These are phyloP conservation scores for Tephrocybe sp. DNA, from an alignment of 768 basidiomycete genomes.

Conservation along the genomic window DNA sequence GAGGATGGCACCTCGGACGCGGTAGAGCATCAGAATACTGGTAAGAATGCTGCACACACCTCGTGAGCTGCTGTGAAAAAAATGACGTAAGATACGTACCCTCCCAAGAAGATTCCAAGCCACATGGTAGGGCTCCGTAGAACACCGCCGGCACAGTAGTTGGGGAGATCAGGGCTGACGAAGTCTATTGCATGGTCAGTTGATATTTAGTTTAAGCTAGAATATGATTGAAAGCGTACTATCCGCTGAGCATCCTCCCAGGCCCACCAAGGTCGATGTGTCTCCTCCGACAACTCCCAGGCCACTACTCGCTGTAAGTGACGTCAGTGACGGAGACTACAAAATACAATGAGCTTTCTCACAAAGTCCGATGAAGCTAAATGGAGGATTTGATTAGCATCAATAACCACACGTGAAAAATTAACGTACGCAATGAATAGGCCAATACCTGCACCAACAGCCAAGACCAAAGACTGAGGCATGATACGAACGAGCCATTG, in stretches of 20 bases:
- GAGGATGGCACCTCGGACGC: slow-evolving; percentile 79
- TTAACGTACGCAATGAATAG: slow-evolving; percentile 76
- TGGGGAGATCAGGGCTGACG: slow-evolving; percentile 40
- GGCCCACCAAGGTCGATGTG: slow-evolving; percentile 65
- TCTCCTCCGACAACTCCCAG: slow-evolving; percentile 77
- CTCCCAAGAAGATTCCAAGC: slow-evolving; percentile 86
- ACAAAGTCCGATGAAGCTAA: slow-evolving; percentile 77
- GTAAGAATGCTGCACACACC: slow-evolving; percentile 58
- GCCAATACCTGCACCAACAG: slow-evolving; percentile 86
- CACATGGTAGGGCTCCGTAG: slow-evolving; percentile 79
- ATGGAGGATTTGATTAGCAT: background rate
- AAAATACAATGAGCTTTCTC: slow-evolving; percentile 19
- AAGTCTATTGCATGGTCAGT: slow-evolving; percentile 36
- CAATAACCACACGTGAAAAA: background rate
- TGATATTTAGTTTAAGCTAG: background rate
- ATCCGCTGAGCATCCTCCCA: slow-evolving; percentile 72
- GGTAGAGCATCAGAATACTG: slow-evolving; percentile 79
- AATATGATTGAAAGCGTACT: slow-evolving; percentile 23
- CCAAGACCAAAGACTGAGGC: slow-evolving; percentile 83
- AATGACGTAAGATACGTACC: slow-evolving; percentile 40
- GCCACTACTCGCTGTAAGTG: slow-evolving; percentile 54
- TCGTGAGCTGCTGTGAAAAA: slow-evolving; percentile 4
- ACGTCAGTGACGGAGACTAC: background rate
- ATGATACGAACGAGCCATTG: slow-evolving; percentile 90
- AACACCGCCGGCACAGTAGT: slow-evolving; percentile 64